Percentiles rank a stretch among this genome's conserved stretches.
Conservation (phyloP, 192 early-diverging fungal species). For the Mortierella antarctica region DNA sequence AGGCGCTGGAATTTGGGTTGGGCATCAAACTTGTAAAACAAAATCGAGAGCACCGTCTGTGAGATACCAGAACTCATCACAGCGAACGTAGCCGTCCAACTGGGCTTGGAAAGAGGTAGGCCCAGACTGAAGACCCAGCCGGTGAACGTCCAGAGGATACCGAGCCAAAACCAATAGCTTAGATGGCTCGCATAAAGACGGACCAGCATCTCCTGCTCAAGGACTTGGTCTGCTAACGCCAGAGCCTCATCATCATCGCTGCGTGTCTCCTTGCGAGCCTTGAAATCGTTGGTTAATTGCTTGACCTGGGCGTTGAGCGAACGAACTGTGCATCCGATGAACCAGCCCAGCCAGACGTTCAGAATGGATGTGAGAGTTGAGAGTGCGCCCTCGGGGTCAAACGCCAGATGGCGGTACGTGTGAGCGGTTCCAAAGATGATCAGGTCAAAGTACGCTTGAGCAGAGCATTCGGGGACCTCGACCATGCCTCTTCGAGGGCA, state of each 20-base stretch:
- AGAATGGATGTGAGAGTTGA: conserved; percentile 63
- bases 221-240: conserved; percentile 11
- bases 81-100: conserved; percentile 68
- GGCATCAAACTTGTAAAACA: conserved; percentile 57
- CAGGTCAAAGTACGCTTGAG: conserved; percentile 61
- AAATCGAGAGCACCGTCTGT: conserved; percentile 43
- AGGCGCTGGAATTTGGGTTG: conserved; percentile 37
- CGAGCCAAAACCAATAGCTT: conserved; percentile 46
- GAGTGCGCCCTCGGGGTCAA: conserved; percentile 66
- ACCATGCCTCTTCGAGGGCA: conserved; percentile 34
- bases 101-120: conserved; percentile 63
- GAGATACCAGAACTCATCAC: conserved; percentile 52
- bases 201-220: conserved; percentile 29
- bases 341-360: conserved; percentile 60
- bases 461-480: conserved; percentile 56
- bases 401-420: conserved; percentile 48
- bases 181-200: conserved; percentile 26
- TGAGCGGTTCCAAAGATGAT: conserved; percentile 55
- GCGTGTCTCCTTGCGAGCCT: conserved; percentile 12
- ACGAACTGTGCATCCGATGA: conserved; percentile 53
- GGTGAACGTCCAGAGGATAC: conserved; percentile 36
- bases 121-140: conserved; percentile 46
- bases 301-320: conserved; percentile 41
- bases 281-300: conserved; percentile 20
- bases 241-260: not conserved